Conservation (phyloP, 495 filamentous ascomycete species). For the Endocarpon pusillum region DNA sequence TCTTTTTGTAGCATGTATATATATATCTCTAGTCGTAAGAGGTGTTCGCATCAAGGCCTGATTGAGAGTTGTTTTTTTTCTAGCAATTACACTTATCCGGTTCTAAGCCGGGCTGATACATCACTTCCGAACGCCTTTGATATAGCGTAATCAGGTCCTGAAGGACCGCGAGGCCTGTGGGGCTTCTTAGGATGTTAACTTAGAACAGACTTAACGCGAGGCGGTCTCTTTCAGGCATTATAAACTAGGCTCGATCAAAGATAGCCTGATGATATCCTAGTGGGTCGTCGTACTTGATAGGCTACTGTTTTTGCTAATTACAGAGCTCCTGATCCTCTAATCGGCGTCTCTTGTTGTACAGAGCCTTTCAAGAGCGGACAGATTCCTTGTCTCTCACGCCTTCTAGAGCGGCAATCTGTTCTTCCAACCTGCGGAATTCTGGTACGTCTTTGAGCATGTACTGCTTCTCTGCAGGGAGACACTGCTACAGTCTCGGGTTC, state of each 20-base stretch:
- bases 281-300: not conserved
- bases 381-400: constrained; percentile 4
- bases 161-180: constrained; percentile 15
- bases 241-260: constrained; percentile 3
- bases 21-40: constrained; percentile 7
- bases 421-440: constrained; percentile 9
- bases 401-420: not conserved
- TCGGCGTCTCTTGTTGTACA: constrained; percentile 9
- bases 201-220: constrained; percentile 12
- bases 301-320: constrained; percentile 8
- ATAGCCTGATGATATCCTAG: not conserved
- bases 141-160: constrained; percentile 20
- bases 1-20: constrained; percentile 8
- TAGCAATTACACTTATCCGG: constrained; percentile 9
- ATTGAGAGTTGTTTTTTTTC: not conserved
- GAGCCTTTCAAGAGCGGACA: constrained; percentile 2
- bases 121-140: constrained; percentile 7
- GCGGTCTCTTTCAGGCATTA: constrained; percentile 10
- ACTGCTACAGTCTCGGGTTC: constrained; percentile 12
- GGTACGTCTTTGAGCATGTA: constrained; percentile 7
- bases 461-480: constrained; percentile 10
- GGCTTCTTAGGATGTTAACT: constrained; percentile 5
- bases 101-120: constrained; percentile 7
- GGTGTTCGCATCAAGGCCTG: constrained; percentile 3
- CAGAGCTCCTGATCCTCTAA: constrained; percentile 9